Conservation (phyloP, 176 grass and related monocot genomes). For the Alopecurus myosuroides region DNA sequence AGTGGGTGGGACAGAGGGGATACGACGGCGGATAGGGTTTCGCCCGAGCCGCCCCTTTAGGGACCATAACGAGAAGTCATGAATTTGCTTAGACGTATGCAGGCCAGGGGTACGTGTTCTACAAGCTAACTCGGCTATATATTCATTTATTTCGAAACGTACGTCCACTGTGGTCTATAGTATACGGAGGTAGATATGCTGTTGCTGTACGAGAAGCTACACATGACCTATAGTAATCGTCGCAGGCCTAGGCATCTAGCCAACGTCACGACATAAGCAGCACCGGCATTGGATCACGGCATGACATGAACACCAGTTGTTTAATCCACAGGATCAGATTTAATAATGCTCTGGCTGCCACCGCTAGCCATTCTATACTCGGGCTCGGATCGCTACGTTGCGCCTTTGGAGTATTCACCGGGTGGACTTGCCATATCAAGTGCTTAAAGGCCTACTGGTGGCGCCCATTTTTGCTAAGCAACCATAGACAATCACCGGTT, state of each 20-base stretch:
- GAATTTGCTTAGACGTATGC: too few relatives aligned
- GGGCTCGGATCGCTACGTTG: slow-evolving; percentile 6
- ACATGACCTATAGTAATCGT: neutral
- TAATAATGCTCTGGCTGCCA: slow-evolving; percentile 18
- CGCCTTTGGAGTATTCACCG: slow-evolving; percentile 19
- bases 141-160: neutral
- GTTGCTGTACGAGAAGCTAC: neutral
- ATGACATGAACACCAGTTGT: slow-evolving; percentile 36
- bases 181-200: neutral
- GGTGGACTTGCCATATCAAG: slow-evolving; percentile 26
- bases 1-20: too few relatives aligned
- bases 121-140: neutral
- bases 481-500: neutral
- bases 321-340: slow-evolving; percentile 40
- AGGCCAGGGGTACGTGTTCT: too few relatives aligned
- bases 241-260: slow-evolving; percentile 13
- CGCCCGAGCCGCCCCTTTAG: too few relatives aligned
- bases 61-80: too few relatives aligned
- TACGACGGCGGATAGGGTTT: too few relatives aligned
- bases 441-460: slow-evolving; percentile 2
- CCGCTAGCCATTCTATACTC: slow-evolving; percentile 17
- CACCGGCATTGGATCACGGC: slow-evolving; percentile 31
- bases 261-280: slow-evolving; percentile 38
- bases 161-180: neutral
- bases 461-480: neutral